Base-by-base conservation (phyloP, 2,329 filamentous ascomycete genomes). In the Trichoderma sp. region DNA sequence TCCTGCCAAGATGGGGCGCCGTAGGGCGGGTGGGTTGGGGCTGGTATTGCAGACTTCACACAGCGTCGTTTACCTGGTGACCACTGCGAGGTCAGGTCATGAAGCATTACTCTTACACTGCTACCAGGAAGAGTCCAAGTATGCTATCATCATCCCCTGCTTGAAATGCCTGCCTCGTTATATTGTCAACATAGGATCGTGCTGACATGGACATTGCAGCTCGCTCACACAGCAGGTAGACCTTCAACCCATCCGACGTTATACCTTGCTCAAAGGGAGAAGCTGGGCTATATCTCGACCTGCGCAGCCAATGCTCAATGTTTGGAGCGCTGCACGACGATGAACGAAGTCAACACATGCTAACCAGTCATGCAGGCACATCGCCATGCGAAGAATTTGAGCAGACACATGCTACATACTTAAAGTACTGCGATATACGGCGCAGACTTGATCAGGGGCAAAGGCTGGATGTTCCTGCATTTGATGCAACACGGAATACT, bases 81-180 rank as follows among this genome's bases (percentile, higher is more conserved):
- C 10, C 34, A 39, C 34, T 14, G 34, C 34, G 34, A 39, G 34
- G 12, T 10, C 34, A 39, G 34, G 12, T 14, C 14, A 12, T 39
- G 12, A 39, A 12, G 34, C 14, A 14, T 1, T 39, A 4, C 34
- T 39, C 10, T 5, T 5, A 10, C 12, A 44, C 21, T 26, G 4
- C 15, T 56, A 26, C 14, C 24, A 39, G 21, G 4, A 19, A 43
- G 26, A 9, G 26, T 52, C 9, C 34, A 14, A 39, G 34, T 10
- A 39, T 41, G 44, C 43, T n/a, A 26, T 24, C 19, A 39, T 60
- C 21, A 34, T 39, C 51, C 60, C 41, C 39, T 63, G 60, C 12
- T 41, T 26, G 28, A 21, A 19, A 43, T 19, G n/a, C 14, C 21
- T 62, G 17, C 26, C 21, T 24, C 34, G n/a, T n/a, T 7, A 30